Evolutionary conservation across 495 filamentous ascomycete species (phyloP).

Genomic region (Lasiosphaeria hispida): DNA sequence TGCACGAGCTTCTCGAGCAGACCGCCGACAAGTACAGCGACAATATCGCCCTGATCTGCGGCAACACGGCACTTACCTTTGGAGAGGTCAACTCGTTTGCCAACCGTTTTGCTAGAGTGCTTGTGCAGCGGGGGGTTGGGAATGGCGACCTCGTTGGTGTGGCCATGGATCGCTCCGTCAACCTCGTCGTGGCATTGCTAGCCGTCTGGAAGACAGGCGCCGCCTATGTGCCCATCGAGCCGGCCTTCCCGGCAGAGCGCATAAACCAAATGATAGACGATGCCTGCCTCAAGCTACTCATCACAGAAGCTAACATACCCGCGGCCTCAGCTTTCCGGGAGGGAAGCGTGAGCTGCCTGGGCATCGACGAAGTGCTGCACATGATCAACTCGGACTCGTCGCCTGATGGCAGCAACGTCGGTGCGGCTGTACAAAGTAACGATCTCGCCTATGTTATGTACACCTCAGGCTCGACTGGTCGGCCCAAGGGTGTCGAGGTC

Average conservation of each 20-base stretch:
- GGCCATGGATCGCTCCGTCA: constrained; percentile 29
- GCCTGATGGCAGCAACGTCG: too few species aligned
- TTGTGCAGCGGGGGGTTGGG: constrained; percentile 14
- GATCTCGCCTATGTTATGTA: constrained; percentile 67
- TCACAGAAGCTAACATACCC: constrained; percentile 36
- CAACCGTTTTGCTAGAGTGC: constrained; percentile 11
- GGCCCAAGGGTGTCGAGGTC: constrained; percentile 63
- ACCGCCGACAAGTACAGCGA: constrained; percentile 7
- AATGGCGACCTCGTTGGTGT: constrained; percentile 28
- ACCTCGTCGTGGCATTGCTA: constrained; percentile 47
- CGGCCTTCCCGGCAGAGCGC: constrained; percentile 60
- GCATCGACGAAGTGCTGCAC: too few species aligned
- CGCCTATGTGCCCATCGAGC: constrained; percentile 64
- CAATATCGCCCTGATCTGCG: constrained; percentile 20
- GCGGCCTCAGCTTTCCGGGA: too few species aligned
- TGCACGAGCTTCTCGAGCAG: constrained; percentile 20
- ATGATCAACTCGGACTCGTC: too few species aligned
- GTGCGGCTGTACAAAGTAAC: too few species aligned
- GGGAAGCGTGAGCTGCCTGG: too few species aligned
- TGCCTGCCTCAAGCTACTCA: constrained; percentile 48
- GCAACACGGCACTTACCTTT: constrained; percentile 11
- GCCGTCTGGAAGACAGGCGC: constrained; percentile 64
- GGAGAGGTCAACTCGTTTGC: constrained; percentile 14
- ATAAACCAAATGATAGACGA: constrained; percentile 62
- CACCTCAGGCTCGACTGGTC: constrained; percentile 65